Base-by-base conservation (phyloP, 1,284 basidiomycete species). In the Ustilago crameri region DNA sequence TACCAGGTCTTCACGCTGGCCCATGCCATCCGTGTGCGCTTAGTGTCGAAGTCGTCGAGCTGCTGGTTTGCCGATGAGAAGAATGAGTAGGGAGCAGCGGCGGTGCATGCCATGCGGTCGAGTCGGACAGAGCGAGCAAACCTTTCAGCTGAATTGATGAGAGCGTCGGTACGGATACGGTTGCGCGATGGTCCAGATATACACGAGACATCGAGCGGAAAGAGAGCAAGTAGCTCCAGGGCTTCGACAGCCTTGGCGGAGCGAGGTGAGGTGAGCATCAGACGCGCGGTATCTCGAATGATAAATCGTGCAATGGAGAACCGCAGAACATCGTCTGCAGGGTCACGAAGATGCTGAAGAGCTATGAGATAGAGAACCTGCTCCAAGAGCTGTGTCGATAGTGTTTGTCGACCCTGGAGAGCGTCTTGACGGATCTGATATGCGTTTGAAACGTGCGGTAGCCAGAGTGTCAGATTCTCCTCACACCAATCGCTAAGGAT, bases 401-500 rank as follows among this genome's bases (percentile, higher is more conserved):
- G 52, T 2, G 67, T 64, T 27, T 64, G 67, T 32, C 54, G 55
- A 22, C 67, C 67, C 18, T 64, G 60, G 0, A 56, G 40, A 1
- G 56, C 60, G 1, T 64, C 67, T 46, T 60, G 60, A 17, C 67
- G 67, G 18, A 70, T 49, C 51, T 57, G 56, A 27, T 64, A 55
- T 2, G 67, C 67, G 10, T 64, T 64, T 47, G 55, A 56, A 23
- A 70, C 30, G 38, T 70, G 67, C 1, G 67, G 67, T 44, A 70
- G 41, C 67, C 67, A 70, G 1, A 70, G 38, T 0, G 67, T 56
- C 23, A 70, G 49, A 14, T 70, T 64, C 41, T 60, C 51, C 22
- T 70, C 67, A 49, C 67, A 70, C 67, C 67, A 70, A 22, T 70
- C 67, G 49, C 56, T 56, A 35, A 70, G 67, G 18, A 58, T 42